Evolutionary conservation across 345 rosid species (phyloP), one percentile per base, ranked within the genome.

Genomic region (Dimocarpus longan): DNA sequence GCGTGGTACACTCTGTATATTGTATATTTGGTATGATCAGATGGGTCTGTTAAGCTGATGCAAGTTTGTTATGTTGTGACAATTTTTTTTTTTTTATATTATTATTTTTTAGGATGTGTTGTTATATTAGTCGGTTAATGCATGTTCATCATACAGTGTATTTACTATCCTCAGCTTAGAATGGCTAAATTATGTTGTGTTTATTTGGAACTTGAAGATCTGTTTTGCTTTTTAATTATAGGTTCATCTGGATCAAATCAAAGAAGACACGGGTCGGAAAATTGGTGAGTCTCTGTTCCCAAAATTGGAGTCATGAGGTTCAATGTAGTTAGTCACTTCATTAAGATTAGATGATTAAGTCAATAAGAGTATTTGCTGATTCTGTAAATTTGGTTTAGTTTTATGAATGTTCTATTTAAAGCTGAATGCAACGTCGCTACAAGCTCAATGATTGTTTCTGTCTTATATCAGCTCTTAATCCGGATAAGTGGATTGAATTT

Each of bases 401-500:
- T 67, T 15, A 5, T 75, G 19, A 5, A 18, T 28, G 21, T 78
- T 50, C 21, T 15, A 63, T 71, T 22, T 48, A 66, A 63, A 50
- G 16, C 70, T 32, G 66, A 50, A 71, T 65, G 11, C 71, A 8
- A 18, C 10, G 1, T 24, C 3, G 19, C 8, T 50, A 43, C 3
- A 21, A 6, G 0, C 68, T 84, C 18, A 77, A 21, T n/a, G 60
- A 39, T 66, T n/a, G 18, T 80, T 78, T 79, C 75, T 32, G 8
- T 70, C 3, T 68, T 59, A 65, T 83, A 82, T 79, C 87, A 92
- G 98, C 98, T 80, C 90, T 95, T 70, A 92, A 90, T 75, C 91
- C 98, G 13, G 89, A 95, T 80, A 92, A 93, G 79, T 95, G 98
- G 98, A 87, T 87, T 87, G 98, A 87, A 86, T 95, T 95, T 80